Evolutionary conservation across 192 early-diverging fungal species (phyloP).

Genomic region (Linnemannia elongata): DNA sequence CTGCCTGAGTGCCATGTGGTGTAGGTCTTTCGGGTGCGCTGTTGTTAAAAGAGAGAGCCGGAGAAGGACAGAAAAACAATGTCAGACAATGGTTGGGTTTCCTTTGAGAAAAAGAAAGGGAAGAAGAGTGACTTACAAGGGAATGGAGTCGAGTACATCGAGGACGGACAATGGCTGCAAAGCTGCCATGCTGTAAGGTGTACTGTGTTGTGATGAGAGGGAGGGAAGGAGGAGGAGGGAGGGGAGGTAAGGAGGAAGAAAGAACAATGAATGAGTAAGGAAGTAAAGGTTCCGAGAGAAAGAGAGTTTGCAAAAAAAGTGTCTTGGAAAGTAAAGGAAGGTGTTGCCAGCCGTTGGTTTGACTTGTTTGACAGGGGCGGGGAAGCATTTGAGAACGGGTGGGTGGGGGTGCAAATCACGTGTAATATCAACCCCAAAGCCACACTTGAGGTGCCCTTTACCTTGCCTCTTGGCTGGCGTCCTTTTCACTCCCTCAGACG

Average conservation of each 20-base stretch:
- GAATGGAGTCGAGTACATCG: slow-evolving; percentile 40
- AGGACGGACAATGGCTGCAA: slow-evolving; percentile 15
- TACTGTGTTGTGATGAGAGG: not conserved
- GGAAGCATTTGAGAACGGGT: not conserved
- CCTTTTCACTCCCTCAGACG: not conserved
- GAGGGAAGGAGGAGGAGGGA: not conserved
- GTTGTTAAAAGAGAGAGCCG: not conserved
- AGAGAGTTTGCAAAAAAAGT: not conserved
- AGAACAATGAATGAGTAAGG: not conserved
- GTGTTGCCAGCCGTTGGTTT: not conserved
- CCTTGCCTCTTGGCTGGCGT: not conserved
- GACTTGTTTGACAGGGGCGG: not conserved
- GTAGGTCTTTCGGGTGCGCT: slow-evolving; percentile 31
- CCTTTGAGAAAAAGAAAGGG: not conserved
- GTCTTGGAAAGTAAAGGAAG: not conserved
- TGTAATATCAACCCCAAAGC: not conserved
- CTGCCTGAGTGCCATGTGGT: slow-evolving; percentile 18
- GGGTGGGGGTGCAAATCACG: not conserved
- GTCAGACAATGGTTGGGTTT: not conserved
- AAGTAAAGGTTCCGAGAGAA: not conserved
- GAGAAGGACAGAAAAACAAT: slow-evolving; percentile 1
- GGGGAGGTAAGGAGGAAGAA: not conserved
- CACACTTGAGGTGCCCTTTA: not conserved
- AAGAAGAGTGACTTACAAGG: slow-evolving; percentile 25
- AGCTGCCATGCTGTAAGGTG: slow-evolving; percentile 24